A percentile compares a stretch with the other conserved stretches of the same genome.
Evolutionary conservation across 352 stramenopile genomes (phyloP).

Genomic region (Phytophthora pluvialis): DNA sequence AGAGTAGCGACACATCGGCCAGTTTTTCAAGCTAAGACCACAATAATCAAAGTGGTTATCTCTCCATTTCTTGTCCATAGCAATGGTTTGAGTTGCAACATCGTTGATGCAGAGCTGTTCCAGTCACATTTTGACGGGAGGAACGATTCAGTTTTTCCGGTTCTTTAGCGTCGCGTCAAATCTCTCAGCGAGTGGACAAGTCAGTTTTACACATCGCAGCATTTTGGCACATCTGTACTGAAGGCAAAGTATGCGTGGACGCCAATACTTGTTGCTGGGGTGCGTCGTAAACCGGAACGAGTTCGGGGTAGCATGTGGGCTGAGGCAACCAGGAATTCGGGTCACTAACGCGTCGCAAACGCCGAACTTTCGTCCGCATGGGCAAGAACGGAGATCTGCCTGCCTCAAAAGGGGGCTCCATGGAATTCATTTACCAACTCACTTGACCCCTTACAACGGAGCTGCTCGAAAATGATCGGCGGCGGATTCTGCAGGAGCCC

Average conservation of each 20-base stretch:
- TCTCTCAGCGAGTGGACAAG: background rate
- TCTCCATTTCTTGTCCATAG: no score
- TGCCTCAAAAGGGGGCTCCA: background rate
- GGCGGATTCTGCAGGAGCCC: constrained; percentile 8
- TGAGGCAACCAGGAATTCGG: background rate
- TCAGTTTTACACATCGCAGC: constrained; percentile 17
- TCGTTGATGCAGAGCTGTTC: background rate
- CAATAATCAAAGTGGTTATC: background rate
- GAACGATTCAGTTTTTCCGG: background rate
- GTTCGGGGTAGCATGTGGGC: constrained; percentile 2
- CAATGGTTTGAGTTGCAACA: no score
- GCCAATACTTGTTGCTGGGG: background rate
- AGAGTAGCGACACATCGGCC: constrained; percentile 1
- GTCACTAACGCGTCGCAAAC: constrained; percentile 15
- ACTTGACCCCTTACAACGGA: background rate
- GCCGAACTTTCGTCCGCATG: background rate
- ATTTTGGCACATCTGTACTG: constrained; percentile 18
- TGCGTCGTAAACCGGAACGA: background rate
- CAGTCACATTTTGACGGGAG: background rate
- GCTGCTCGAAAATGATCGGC: constrained; percentile 1
- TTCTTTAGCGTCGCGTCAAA: background rate
- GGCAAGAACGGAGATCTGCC: constrained; percentile 7
- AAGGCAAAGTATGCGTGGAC: constrained; percentile 12
- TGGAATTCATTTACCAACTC: constrained; percentile 6
- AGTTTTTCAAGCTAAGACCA: constrained; percentile 11